These are phyloP conservation scores for Xylaria sp. DNA, from an alignment of 2,329 filamentous ascomycete genomes.

Conservation along the genomic window DNA sequence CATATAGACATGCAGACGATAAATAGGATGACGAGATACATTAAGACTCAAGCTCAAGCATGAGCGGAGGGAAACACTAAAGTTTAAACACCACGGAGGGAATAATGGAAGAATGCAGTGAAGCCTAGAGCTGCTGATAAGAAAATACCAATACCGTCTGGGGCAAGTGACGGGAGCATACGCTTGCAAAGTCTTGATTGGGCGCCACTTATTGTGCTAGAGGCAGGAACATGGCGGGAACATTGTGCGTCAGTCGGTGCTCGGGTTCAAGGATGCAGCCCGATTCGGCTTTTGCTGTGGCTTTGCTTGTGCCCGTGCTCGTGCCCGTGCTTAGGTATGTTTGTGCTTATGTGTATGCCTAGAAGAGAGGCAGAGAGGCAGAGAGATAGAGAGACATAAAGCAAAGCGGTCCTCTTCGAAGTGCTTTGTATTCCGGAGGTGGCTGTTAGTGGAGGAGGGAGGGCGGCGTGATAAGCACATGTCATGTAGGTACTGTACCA, in stretches of 20 bases:
- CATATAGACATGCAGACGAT: slow-evolving; percentile 1
- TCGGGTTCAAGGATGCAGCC: slow-evolving; percentile 5
- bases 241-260: slow-evolving; percentile 14
- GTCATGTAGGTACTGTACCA: neutral
- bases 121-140: too few relatives aligned
- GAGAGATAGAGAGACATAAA: neutral
- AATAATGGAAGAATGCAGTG: slow-evolving; percentile 11
- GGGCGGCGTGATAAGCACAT: slow-evolving; percentile 10
- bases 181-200: slow-evolving; percentile 26
- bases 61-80: neutral
- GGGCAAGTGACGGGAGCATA: slow-evolving; percentile 11
- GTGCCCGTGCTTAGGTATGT: neutral
- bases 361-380: neutral
- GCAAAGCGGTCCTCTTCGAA: neutral
- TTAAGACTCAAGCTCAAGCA: slow-evolving; percentile 1
- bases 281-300: neutral
- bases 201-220: slow-evolving; percentile 13
- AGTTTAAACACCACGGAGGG: neutral
- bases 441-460: neutral
- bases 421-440: neutral
- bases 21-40: neutral
- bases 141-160: too few relatives aligned
- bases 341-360: too few relatives aligned
- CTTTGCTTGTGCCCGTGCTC: too few relatives aligned
- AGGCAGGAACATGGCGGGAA: slow-evolving; percentile 23